A percentile compares a stretch with the other conserved stretches of the same genome.
phyloP scores from a whole-genome alignment of 2,329 filamentous ascomycete species.

The Chalara sp. region DNA sequence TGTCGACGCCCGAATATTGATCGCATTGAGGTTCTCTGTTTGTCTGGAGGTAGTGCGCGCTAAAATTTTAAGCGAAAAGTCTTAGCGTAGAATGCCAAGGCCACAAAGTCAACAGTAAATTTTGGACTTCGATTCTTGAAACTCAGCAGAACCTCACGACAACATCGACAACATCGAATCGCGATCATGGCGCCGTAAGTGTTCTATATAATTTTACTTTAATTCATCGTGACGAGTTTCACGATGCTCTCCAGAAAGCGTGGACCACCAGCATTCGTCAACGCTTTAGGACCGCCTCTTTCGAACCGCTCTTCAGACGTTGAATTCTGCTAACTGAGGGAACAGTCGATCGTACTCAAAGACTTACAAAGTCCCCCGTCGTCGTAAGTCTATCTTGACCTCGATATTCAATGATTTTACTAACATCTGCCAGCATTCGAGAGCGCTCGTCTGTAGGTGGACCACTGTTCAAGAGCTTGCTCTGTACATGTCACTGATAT shows the following conservation, averaged over 20 bases:
- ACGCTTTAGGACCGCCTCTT: no score
- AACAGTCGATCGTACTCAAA: neutral
- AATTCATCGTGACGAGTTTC: no score
- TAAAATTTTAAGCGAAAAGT: no score
- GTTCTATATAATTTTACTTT: no score
- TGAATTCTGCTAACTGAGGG: neutral
- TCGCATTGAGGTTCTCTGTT: no score
- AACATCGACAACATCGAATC: conserved; percentile 9
- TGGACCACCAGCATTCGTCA: no score
- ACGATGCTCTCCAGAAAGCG: no score
- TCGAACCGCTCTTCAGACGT: neutral
- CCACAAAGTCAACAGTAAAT: no score
- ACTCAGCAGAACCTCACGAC: conserved; percentile 2
- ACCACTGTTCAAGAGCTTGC: conserved; percentile 99
- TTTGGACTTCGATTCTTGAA: no score
- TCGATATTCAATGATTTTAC: conserved; percentile 15
- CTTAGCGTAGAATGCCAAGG: no score
- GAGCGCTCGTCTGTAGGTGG: conserved; percentile 98
- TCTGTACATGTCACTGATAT: conserved; percentile 91
- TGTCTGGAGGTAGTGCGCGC: no score
- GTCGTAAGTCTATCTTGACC: conserved; percentile 40
- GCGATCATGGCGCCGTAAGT: neutral
- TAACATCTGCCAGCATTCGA: conserved; percentile 66
- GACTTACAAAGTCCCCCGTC: conserved; percentile 84
- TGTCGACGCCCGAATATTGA: no score